Conservation (phyloP, 2,329 filamentous ascomycete species). For the Pezizomycotina sp. region DNA sequence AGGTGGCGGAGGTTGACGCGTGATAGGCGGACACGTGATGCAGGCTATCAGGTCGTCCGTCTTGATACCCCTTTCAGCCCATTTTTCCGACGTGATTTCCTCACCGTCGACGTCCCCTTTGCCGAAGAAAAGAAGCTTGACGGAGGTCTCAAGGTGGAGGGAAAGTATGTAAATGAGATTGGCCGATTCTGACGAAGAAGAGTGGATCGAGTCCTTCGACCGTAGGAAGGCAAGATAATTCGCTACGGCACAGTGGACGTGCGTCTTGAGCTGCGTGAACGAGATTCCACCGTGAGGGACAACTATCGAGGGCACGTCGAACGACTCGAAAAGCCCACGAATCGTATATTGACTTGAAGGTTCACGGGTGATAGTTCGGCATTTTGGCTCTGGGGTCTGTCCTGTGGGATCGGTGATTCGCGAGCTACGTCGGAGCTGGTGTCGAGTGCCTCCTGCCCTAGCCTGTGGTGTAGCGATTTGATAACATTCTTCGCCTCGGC, state of each 20-base stretch:
- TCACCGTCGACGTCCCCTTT: slow-evolving; percentile 14
- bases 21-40: slow-evolving; percentile 9
- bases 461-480: slow-evolving; percentile 11
- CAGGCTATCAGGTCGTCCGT: slow-evolving; percentile 17
- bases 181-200: slow-evolving; percentile 14
- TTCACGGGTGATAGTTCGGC: slow-evolving; percentile 13
- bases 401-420: no score
- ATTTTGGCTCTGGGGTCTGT: no score
- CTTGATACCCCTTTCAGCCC: slow-evolving; percentile 15
- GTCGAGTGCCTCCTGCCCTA: slow-evolving; percentile 9
- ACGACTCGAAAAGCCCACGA: slow-evolving; percentile 13
- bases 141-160: slow-evolving; percentile 14
- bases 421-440: no score
- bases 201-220: slow-evolving; percentile 18
- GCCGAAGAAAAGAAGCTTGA: slow-evolving; percentile 14
- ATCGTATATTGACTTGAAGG: slow-evolving; percentile 15
- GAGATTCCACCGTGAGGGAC: slow-evolving; percentile 14
- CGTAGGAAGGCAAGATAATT: slow-evolving; percentile 17
- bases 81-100: slow-evolving; percentile 17
- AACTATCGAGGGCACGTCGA: slow-evolving; percentile 15
- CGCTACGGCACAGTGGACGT: slow-evolving; percentile 15
- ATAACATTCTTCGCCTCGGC: slow-evolving; percentile 14
- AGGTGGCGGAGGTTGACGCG: no score
- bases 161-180: slow-evolving; percentile 13
- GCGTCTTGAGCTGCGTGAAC: slow-evolving; percentile 13